These are phyloP conservation scores for Ustilago sp. DNA, from an alignment of 1,284 basidiomycete species.

Conservation along the genomic window DNA sequence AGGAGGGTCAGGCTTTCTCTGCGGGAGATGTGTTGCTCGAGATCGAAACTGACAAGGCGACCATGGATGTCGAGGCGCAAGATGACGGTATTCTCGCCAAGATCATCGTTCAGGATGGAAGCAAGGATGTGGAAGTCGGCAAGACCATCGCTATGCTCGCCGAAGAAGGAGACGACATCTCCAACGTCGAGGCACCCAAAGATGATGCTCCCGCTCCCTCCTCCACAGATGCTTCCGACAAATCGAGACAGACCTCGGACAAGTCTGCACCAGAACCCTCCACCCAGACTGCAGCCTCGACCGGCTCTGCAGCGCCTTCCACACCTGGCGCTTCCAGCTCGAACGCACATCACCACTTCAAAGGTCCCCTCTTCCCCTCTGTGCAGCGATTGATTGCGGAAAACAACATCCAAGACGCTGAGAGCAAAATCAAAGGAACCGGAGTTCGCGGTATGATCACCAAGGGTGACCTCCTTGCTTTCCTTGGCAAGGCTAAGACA, in stretches of 20 bases:
- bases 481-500: constrained; percentile 64
- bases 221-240: constrained; percentile 12
- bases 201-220: constrained; percentile 31
- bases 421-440: constrained; percentile 69
- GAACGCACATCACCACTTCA: constrained; percentile 37
- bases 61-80: constrained; percentile 71
- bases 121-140: constrained; percentile 69
- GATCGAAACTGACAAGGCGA: constrained; percentile 75
- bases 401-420: constrained; percentile 64
- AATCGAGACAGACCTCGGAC: constrained; percentile 25
- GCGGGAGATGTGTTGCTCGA: constrained; percentile 94
- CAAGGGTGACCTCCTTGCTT: constrained; percentile 71
- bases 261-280: constrained; percentile 32
- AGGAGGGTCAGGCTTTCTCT: constrained; percentile 70
- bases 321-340: constrained; percentile 37
- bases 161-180: constrained; percentile 71
- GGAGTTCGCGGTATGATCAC: constrained; percentile 70
- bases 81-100: constrained; percentile 71
- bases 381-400: constrained; percentile 68
- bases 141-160: constrained; percentile 70
- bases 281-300: constrained; percentile 43
- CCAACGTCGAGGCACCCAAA: constrained; percentile 61
- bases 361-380: constrained; percentile 67
- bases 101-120: constrained; percentile 67
- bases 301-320: constrained; percentile 26